These are phyloP conservation scores for Cunninghamia lanceolata DNA, from an alignment of 75 land plant species.

Conservation along the genomic window DNA sequence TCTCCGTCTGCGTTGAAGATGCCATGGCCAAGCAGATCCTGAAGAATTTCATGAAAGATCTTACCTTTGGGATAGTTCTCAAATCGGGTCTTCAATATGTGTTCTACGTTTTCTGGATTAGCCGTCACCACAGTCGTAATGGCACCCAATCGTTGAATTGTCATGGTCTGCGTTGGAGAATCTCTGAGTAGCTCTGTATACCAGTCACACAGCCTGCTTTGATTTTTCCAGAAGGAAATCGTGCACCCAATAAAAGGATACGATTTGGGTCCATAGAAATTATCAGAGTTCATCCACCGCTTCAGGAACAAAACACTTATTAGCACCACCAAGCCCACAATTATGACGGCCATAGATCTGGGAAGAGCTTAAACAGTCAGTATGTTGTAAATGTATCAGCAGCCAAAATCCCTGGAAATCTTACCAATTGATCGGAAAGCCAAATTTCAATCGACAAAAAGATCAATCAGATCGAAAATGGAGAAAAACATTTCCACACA, in stretches of 20 bases:
- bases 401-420: no score
- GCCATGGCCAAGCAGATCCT: conserved; percentile 28
- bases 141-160: not conserved
- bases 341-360: not conserved
- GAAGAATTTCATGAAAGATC: conserved; percentile 1
- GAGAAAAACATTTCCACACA: no score
- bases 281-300: not conserved
- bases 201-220: conserved; percentile 15
- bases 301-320: not conserved
- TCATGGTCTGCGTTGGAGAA: conserved; percentile 17
- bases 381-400: no score
- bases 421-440: no score
- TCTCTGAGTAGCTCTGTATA: not conserved
- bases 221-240: conserved; percentile 8
- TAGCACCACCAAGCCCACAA: not conserved
- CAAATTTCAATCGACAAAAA: no score
- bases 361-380: no score
- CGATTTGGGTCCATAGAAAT: conserved; percentile 2
- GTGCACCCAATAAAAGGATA: not conserved
- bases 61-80: conserved; percentile 23
- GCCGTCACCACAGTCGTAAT: not conserved
- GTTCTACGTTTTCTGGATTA: conserved; percentile 29
- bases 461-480: no score
- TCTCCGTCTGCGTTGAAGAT: conserved; percentile 39
- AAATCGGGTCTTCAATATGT: conserved; percentile 27